phyloP scores from a whole-genome alignment of 23 red algal species.

The Gracilaria vermiculophylla region DNA sequence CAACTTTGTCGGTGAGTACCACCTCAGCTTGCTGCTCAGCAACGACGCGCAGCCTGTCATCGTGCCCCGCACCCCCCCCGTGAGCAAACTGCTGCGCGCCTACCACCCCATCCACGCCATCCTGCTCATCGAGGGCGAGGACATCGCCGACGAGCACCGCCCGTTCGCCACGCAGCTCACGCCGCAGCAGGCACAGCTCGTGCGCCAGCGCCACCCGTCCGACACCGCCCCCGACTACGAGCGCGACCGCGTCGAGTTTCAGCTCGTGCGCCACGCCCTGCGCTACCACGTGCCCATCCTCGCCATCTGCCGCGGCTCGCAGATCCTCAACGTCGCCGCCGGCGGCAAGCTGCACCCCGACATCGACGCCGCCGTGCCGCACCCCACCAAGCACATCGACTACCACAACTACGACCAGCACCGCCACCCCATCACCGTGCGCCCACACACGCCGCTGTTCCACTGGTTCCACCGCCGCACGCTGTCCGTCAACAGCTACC shows the following conservation, averaged over 20 bases:
- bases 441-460: constrained; percentile 63
- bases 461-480: constrained; percentile 71
- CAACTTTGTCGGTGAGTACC: constrained; percentile 97
- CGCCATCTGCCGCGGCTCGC: constrained; percentile 88
- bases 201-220: constrained; percentile 9
- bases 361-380: constrained; percentile 46
- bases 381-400: constrained; percentile 74
- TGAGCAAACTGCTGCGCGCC: constrained; percentile 49
- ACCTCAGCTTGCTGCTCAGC: constrained; percentile 70
- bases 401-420: constrained; percentile 92
- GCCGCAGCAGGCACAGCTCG: not conserved
- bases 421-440: constrained; percentile 62
- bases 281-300: constrained; percentile 79
- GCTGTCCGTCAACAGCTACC: constrained; percentile 87
- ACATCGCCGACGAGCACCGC: constrained; percentile 40
- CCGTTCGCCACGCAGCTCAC: not conserved
- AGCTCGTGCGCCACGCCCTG: constrained; percentile 65
- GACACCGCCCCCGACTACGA: constrained; percentile 67
- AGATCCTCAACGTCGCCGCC: constrained; percentile 84
- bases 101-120: constrained; percentile 83
- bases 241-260: constrained; percentile 88
- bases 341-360: constrained; percentile 84
- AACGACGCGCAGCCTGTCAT: constrained; percentile 80
- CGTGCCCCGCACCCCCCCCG: constrained; percentile 62
- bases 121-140: constrained; percentile 93